Evolutionary conservation across 2,329 filamentous ascomycete genomes (phyloP).

Genomic region (Samsoniella hepiali): DNA sequence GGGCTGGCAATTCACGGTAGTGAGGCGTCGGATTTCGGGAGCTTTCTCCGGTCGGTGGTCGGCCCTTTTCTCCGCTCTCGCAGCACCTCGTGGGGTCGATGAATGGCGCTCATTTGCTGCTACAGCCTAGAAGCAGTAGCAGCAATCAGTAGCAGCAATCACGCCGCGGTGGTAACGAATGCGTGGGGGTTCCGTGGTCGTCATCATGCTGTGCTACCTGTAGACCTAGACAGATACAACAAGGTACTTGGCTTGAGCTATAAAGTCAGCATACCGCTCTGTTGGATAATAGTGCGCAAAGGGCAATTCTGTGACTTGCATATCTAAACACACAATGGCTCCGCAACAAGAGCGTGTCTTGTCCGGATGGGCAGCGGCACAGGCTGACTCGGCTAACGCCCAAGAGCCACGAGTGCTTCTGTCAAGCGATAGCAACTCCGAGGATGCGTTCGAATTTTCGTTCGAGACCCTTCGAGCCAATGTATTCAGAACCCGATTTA

Average conservation of each 20-base stretch:
- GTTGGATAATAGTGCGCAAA: neutral
- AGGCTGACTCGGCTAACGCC: slow-evolving; percentile 28
- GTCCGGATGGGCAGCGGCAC: slow-evolving; percentile 28
- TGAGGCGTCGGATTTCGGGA: slow-evolving; percentile 10
- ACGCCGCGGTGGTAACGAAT: too few relatives aligned
- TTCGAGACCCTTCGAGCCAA: slow-evolving; percentile 62
- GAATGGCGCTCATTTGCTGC: neutral
- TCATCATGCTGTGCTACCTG: neutral
- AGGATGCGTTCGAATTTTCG: slow-evolving; percentile 51
- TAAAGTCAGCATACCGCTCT: neutral
- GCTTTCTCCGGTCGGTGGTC: slow-evolving; percentile 9
- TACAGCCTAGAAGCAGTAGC: neutral
- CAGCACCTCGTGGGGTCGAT: neutral
- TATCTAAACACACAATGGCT: neutral
- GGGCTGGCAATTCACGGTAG: slow-evolving; percentile 9
- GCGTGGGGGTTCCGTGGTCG: neutral
- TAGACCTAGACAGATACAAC: neutral
- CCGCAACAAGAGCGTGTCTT: slow-evolving; percentile 19
- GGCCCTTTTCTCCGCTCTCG: slow-evolving; percentile 9
- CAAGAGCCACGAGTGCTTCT: slow-evolving; percentile 22
- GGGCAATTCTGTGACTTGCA: slow-evolving; percentile 21
- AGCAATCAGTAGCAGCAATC: neutral
- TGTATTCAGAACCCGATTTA: slow-evolving; percentile 66
- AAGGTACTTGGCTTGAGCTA: neutral
- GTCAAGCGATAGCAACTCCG: slow-evolving; percentile 22